Percentiles rank a stretch among this genome's conserved stretches.
These are phyloP conservation scores for Ananas comosus DNA, from an alignment of 176 grass and related monocot genomes.

Conservation along the genomic window DNA sequence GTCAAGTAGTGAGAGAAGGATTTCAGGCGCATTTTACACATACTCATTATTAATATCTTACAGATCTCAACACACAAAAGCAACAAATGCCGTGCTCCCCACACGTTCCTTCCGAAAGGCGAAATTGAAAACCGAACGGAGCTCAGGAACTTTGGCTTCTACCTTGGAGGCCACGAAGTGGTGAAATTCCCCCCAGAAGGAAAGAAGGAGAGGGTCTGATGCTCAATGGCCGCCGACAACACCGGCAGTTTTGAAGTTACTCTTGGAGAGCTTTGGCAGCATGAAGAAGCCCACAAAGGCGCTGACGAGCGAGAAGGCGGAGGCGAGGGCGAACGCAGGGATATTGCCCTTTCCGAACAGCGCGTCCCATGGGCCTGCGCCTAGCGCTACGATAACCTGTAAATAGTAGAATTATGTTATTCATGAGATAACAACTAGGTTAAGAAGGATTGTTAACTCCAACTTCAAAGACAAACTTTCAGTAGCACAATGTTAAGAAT, in stretches of 20 bases:
- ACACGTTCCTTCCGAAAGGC: too few relatives aligned
- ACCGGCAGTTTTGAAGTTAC: slow-evolving; percentile 44
- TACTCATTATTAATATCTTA: too few relatives aligned
- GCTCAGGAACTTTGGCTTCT: too few relatives aligned
- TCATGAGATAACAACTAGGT: too few relatives aligned
- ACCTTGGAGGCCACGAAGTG: slow-evolving; percentile 8
- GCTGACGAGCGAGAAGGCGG: slow-evolving; percentile 47
- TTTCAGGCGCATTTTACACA: too few relatives aligned
- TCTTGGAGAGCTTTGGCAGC: slow-evolving; percentile 61
- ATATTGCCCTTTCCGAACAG: slow-evolving; percentile 78
- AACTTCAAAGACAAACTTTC: too few relatives aligned
- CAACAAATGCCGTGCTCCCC: too few relatives aligned
- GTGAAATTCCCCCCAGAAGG: not conserved
- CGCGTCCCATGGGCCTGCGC: slow-evolving; percentile 66
- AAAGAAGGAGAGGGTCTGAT: not conserved
- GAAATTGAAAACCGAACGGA: too few relatives aligned
- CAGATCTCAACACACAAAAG: too few relatives aligned
- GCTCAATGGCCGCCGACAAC: slow-evolving; percentile 57
- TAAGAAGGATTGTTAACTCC: too few relatives aligned
- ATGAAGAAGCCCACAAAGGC: slow-evolving; percentile 50
- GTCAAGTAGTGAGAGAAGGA: too few relatives aligned
- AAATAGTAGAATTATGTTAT: not conserved
- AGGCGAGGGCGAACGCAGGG: slow-evolving; percentile 67
- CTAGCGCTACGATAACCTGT: slow-evolving; percentile 68
- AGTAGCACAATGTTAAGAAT: too few relatives aligned